phyloP scores from a whole-genome alignment of 176 grass and related monocot genomes.

The Tillandsia leiboldiana region DNA sequence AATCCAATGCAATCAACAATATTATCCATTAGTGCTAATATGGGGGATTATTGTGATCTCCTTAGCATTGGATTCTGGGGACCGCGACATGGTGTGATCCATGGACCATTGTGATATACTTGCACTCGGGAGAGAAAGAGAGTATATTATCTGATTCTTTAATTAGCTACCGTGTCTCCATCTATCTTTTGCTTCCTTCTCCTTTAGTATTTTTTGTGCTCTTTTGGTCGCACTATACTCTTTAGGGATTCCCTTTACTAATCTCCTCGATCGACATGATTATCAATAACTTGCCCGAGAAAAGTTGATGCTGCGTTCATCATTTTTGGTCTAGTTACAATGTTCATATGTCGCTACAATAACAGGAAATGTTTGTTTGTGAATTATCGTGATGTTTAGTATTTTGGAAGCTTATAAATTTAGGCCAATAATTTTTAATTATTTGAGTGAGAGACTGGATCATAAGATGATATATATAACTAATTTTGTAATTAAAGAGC shows the following conservation, averaged over 20 bases:
- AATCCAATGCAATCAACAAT: background rate
- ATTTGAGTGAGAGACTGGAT: no score
- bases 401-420: no score
- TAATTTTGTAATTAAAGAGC: no score
- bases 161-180: slow-evolving; percentile 27
- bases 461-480: no score
- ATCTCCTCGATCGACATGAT: background rate
- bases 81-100: slow-evolving; percentile 6
- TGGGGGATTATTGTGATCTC: background rate
- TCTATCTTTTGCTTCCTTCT: slow-evolving; percentile 20
- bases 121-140: slow-evolving; percentile 11
- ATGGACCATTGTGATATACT: slow-evolving; percentile 7
- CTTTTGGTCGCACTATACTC: background rate
- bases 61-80: slow-evolving; percentile 21
- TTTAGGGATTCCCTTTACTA: background rate
- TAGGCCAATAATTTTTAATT: no score
- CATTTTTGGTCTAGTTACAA: no score
- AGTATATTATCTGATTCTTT: slow-evolving; percentile 9
- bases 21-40: slow-evolving; percentile 1
- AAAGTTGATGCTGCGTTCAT: no score
- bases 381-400: no score
- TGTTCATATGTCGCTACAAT: no score
- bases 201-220: background rate
- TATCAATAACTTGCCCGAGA: no score
- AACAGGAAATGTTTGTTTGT: no score